These are phyloP conservation scores for Tetrapyrgos nigripes DNA, from an alignment of 1,284 basidiomycete genomes.

Conservation along the genomic window DNA sequence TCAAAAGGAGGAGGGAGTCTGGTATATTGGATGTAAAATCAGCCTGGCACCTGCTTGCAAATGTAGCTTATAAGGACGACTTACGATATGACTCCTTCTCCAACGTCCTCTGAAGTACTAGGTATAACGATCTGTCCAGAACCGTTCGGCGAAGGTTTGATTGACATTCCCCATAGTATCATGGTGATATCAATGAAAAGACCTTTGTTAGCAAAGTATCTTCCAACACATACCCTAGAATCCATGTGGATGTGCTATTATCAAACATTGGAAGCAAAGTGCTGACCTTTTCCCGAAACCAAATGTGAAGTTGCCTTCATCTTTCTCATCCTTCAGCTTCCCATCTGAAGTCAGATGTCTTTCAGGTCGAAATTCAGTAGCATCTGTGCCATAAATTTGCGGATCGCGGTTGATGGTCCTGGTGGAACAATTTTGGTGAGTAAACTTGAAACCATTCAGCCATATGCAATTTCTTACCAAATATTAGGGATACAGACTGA, in stretches of 20 bases:
- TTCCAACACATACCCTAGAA: constrained; percentile 6
- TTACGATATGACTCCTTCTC: not conserved
- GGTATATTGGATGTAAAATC: not conserved
- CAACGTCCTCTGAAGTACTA: not conserved
- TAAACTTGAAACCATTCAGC: no score
- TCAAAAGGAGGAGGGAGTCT: not conserved
- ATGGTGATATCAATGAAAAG: constrained; percentile 4
- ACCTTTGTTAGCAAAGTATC: constrained; percentile 5
- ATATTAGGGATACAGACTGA: constrained; percentile 5
- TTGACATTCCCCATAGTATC: not conserved
- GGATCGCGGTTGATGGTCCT: constrained; percentile 14
- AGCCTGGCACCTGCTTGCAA: not conserved
- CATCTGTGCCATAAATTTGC: constrained; percentile 5
- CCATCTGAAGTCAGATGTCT: not conserved
- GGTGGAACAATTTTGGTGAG: not conserved
- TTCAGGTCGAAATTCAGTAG: constrained; percentile 1
- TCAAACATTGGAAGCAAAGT: not conserved
- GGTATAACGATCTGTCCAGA: no score
- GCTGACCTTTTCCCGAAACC: constrained; percentile 8
- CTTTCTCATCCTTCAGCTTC: not conserved
- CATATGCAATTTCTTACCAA: no score
- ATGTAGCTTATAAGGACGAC: not conserved
- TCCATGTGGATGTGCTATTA: not conserved
- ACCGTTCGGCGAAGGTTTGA: not conserved
- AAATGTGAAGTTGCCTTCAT: constrained; percentile 6